Percentiles rank a stretch among this genome's conserved stretches.
phyloP scores from a whole-genome alignment of 306 rosid genomes.

The Begonia peltatifolia region DNA sequence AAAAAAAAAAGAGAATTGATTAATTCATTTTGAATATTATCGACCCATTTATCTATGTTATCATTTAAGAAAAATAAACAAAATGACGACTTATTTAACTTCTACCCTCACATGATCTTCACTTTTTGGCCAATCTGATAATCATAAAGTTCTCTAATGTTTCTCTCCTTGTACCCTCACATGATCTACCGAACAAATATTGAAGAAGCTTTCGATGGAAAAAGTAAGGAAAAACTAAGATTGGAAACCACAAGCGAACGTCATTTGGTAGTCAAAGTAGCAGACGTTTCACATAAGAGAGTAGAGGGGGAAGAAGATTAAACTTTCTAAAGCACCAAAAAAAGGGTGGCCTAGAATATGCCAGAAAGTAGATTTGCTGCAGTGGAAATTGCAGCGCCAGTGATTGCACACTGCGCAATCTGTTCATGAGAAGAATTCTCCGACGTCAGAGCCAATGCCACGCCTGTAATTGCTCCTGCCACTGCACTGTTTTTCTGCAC shows the following conservation, averaged over 20 bases:
- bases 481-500: slow-evolving; percentile 85
- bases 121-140: too few species aligned
- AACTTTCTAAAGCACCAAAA: too few species aligned
- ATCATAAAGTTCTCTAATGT: too few species aligned
- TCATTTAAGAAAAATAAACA: too few species aligned
- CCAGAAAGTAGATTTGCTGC: slow-evolving; percentile 74
- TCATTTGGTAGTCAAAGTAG: slow-evolving; percentile 12
- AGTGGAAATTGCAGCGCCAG: slow-evolving; percentile 78
- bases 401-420: slow-evolving; percentile 66
- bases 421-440: slow-evolving; percentile 62
- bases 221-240: slow-evolving; percentile 56
- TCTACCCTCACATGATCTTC: too few species aligned
- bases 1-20: too few species aligned
- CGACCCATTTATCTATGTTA: slow-evolving; percentile 29
- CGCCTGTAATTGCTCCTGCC: slow-evolving; percentile 76
- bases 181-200: background rate
- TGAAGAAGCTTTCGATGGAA: slow-evolving; percentile 45
- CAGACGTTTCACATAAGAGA: slow-evolving; percentile 13
- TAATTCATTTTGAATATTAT: slow-evolving; percentile 3
- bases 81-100: too few species aligned
- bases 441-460: slow-evolving; percentile 53
- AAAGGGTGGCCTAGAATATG: slow-evolving; percentile 26
- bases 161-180: too few species aligned
- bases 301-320: background rate
- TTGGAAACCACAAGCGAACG: background rate